Conservation (phyloP, 1,284 basidiomycete genomes). For the Hemileia vastatrix region DNA sequence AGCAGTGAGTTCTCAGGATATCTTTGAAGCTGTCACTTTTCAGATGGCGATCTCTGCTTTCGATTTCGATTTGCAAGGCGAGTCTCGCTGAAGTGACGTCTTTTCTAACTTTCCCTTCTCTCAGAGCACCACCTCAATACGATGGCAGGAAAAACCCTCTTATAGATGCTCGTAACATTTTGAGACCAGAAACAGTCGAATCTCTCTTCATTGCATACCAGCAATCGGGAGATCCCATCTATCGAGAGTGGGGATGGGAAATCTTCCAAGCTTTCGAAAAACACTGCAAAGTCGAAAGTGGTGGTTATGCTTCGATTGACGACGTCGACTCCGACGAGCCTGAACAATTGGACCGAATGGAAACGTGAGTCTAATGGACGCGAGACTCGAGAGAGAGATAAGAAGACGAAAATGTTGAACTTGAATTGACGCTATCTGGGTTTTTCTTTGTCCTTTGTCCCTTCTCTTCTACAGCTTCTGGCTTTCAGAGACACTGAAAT, state of each 20-base stretch:
- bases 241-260: slow-evolving; percentile 75
- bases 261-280: slow-evolving; percentile 84
- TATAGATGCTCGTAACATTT: slow-evolving; percentile 21
- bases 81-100: too few relatives aligned
- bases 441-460: slow-evolving; percentile 16
- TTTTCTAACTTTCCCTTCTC: too few relatives aligned
- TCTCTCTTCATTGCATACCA: slow-evolving; percentile 79
- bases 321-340: slow-evolving; percentile 70
- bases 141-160: too few relatives aligned
- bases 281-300: slow-evolving; percentile 59
- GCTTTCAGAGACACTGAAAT: slow-evolving; percentile 87
- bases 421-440: slow-evolving; percentile 48
- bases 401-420: too few relatives aligned
- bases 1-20: too few relatives aligned
- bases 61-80: not conserved
- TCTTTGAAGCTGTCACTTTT: too few relatives aligned
- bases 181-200: slow-evolving; percentile 84
- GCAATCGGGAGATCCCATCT: slow-evolving; percentile 68
- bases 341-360: slow-evolving; percentile 75
- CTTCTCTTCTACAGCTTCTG: slow-evolving; percentile 42
- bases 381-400: too few relatives aligned
- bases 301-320: slow-evolving; percentile 73
- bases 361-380: slow-evolving; percentile 56
- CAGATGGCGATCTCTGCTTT: too few relatives aligned
- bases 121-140: slow-evolving; percentile 3